Percentiles rank a stretch among this genome's conserved stretches.
These are phyloP conservation scores for Naganishia sp. DNA, from an alignment of 1,284 basidiomycete genomes.

Conservation along the genomic window DNA sequence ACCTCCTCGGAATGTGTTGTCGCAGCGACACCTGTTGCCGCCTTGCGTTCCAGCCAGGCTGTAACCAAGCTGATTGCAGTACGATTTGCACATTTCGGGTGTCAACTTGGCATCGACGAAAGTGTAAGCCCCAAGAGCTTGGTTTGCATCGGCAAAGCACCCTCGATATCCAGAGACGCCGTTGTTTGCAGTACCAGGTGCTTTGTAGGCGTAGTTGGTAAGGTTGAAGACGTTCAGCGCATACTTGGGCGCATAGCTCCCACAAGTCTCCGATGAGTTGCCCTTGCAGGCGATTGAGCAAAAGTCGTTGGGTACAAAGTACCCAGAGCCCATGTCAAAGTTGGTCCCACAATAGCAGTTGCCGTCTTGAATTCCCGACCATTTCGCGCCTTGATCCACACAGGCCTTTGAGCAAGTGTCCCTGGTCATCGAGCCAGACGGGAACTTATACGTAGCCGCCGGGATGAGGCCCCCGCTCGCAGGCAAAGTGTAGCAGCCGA, in stretches of 20 bases:
- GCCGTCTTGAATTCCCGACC: slow-evolving; percentile 28
- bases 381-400: slow-evolving; percentile 33
- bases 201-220: slow-evolving; percentile 3
- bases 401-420: slow-evolving; percentile 34
- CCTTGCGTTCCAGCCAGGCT: not conserved
- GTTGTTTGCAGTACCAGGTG: not conserved
- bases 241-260: slow-evolving; percentile 13
- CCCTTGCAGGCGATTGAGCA: slow-evolving; percentile 10
- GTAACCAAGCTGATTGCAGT: slow-evolving; percentile 6
- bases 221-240: slow-evolving; percentile 11
- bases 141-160: not conserved
- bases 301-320: slow-evolving; percentile 11
- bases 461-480: not conserved
- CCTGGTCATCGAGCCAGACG: slow-evolving; percentile 36
- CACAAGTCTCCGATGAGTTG: slow-evolving; percentile 14
- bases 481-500: slow-evolving; percentile 7
- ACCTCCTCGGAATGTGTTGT: not conserved
- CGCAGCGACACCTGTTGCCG: slow-evolving; percentile 1
- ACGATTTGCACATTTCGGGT: slow-evolving; percentile 1
- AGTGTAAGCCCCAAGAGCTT: not conserved
- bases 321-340: not conserved
- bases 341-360: not conserved
- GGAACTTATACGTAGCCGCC: slow-evolving; percentile 30
- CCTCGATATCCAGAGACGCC: slow-evolving; percentile 6
- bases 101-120: not conserved